These are phyloP conservation scores for Ganoderma multipileum DNA, from an alignment of 1,284 basidiomycete species.

Conservation along the genomic window DNA sequence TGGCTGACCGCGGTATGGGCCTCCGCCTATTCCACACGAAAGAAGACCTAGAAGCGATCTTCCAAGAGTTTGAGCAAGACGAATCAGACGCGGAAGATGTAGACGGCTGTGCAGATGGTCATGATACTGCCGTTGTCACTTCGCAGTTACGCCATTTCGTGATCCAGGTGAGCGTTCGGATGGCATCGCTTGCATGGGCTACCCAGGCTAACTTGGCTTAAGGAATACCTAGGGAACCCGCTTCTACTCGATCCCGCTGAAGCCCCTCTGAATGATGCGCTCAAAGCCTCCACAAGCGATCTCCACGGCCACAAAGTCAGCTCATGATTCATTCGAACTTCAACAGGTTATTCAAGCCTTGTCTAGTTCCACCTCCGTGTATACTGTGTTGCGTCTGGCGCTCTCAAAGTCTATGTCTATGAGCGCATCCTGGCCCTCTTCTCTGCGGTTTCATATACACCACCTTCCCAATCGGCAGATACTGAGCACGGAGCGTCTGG, in stretches of 20 bases:
- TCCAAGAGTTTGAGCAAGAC: constrained; percentile 83
- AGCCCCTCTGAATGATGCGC: constrained; percentile 39
- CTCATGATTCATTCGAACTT: constrained; percentile 23
- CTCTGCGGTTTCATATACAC: constrained; percentile 69
- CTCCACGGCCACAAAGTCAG: constrained; percentile 73
- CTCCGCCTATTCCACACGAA: constrained; percentile 91
- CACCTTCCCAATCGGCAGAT: constrained; percentile 40
- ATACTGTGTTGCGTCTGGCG: constrained; percentile 90
- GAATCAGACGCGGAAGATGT: constrained; percentile 49
- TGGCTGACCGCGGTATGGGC: constrained; percentile 96
- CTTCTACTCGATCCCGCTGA: constrained; percentile 79
- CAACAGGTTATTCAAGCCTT: constrained; percentile 26
- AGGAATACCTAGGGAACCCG: constrained; percentile 87
- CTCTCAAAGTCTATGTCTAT: constrained; percentile 81
- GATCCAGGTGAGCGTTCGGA: constrained; percentile 76
- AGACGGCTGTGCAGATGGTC: constrained; percentile 42
- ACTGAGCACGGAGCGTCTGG: constrained; percentile 24
- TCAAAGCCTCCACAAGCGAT: constrained; percentile 34
- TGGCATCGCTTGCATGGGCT: not conserved
- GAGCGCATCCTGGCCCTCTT: constrained; percentile 89
- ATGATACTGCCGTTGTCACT: constrained; percentile 69
- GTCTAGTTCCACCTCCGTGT: constrained; percentile 91
- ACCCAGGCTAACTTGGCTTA: not conserved
- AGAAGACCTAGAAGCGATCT: constrained; percentile 78
- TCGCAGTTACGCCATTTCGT: constrained; percentile 97